These are phyloP conservation scores for Oropetium thomaeum DNA, from an alignment of 176 grass and related monocot genomes.

Conservation along the genomic window DNA sequence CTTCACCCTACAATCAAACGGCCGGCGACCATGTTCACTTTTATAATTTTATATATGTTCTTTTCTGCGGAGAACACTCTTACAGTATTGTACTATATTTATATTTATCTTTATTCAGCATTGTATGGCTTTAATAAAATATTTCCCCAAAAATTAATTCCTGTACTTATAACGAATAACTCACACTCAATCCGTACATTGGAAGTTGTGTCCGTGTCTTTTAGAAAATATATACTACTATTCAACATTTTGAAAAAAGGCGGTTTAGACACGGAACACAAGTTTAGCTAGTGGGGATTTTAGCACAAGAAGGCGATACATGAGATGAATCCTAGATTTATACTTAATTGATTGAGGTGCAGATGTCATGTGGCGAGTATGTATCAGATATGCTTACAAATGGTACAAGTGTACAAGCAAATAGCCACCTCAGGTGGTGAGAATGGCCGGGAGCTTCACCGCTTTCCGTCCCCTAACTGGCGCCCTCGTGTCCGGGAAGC, in stretches of 20 bases:
- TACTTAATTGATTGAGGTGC: neutral
- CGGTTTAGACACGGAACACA: neutral
- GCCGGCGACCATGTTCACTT: no score
- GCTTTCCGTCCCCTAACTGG: slow-evolving; percentile 63
- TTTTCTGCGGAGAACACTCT: no score
- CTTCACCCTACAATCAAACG: no score
- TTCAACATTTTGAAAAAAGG: neutral
- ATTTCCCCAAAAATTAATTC: no score
- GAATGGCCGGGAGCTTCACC: slow-evolving; percentile 45
- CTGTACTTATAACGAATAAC: no score
- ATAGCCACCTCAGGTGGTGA: slow-evolving; percentile 55
- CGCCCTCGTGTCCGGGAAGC: slow-evolving; percentile 72
- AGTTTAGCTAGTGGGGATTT: neutral
- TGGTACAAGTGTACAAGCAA: neutral
- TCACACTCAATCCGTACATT: no score
- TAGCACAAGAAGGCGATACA: neutral
- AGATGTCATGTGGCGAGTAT: neutral
- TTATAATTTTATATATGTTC: no score
- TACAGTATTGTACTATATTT: no score
- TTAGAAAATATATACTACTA: no score
- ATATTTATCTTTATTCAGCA: no score
- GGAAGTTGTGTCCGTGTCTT: neutral
- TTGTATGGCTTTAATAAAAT: no score
- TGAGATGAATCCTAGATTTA: neutral
- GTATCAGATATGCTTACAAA: neutral